phyloP scores from a whole-genome alignment of 2,329 filamentous ascomycete genomes.

The Epichloe sibirici region DNA sequence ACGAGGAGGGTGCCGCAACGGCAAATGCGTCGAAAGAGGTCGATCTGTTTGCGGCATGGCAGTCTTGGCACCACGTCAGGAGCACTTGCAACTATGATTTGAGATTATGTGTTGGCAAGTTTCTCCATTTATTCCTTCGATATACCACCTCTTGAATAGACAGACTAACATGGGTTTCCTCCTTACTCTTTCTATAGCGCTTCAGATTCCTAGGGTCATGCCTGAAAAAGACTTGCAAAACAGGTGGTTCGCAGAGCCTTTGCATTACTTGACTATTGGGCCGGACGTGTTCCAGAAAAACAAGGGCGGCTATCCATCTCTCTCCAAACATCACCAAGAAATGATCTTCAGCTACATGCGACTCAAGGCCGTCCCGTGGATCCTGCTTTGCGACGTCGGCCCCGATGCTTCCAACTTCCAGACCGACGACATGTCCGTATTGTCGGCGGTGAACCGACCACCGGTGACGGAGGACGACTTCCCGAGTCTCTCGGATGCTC shows the following conservation, averaged over 20 bases:
- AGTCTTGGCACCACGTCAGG: slow-evolving; percentile 83
- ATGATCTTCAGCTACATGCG: slow-evolving; percentile 52
- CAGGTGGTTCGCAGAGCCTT: slow-evolving; percentile 57
- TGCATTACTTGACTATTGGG: slow-evolving; percentile 47
- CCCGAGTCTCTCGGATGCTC: slow-evolving; percentile 60
- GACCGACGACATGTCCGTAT: slow-evolving; percentile 11
- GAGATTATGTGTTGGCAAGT: slow-evolving; percentile 73
- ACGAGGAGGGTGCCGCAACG: slow-evolving; percentile 16
- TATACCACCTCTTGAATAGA: too few species aligned
- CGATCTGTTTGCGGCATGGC: slow-evolving; percentile 74
- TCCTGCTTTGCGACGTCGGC: slow-evolving; percentile 51
- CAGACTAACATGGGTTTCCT: neutral
- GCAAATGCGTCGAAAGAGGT: slow-evolving; percentile 31
- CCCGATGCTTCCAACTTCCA: slow-evolving; percentile 28
- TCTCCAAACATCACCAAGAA: slow-evolving; percentile 48
- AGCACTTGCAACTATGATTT: slow-evolving; percentile 74
- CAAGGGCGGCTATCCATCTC: slow-evolving; percentile 46
- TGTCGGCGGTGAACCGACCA: slow-evolving; percentile 17
- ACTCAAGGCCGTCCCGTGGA: slow-evolving; percentile 49
- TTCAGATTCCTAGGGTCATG: slow-evolving; percentile 45
- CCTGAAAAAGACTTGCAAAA: slow-evolving; percentile 49
- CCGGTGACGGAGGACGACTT: slow-evolving; percentile 39
- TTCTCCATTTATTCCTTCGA: neutral
- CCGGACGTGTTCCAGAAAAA: slow-evolving; percentile 46
- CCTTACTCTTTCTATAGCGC: slow-evolving; percentile 23